These are phyloP conservation scores for Irineochytrium annulatum DNA, from an alignment of 192 early-diverging fungal genomes.

Conservation along the genomic window DNA sequence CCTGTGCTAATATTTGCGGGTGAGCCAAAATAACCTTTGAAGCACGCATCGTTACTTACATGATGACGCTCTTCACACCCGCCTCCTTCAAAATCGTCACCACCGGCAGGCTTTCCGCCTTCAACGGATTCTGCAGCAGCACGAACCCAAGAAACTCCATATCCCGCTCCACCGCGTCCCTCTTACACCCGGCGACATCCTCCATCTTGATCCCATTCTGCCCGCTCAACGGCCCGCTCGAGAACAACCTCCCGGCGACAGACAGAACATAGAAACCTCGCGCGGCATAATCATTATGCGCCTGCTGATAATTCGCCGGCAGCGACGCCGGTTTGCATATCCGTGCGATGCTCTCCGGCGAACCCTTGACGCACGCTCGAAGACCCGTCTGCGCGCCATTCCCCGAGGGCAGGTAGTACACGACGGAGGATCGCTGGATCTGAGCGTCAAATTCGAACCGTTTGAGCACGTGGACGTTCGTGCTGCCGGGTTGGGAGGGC, in stretches of 20 bases:
- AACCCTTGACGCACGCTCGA: conserved; percentile 33
- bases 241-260: conserved; percentile 13
- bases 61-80: conserved; percentile 69
- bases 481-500: not conserved
- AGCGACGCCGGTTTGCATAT: conserved; percentile 32
- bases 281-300: conserved; percentile 24
- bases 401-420: conserved; percentile 6
- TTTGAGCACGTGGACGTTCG: conserved; percentile 13
- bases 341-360: conserved; percentile 36
- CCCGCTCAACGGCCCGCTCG: not conserved
- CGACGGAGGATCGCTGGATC: conserved; percentile 16
- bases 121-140: conserved; percentile 72
- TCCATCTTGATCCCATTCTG: conserved; percentile 2
- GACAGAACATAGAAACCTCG: conserved; percentile 48
- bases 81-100: conserved; percentile 64
- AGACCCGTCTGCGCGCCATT: conserved; percentile 7
- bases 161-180: conserved; percentile 63
- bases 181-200: conserved; percentile 32
- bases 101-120: conserved; percentile 57
- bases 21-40: not conserved
- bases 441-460: conserved; percentile 68
- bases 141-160: conserved; percentile 64
- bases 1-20: conserved; percentile 49
- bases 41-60: conserved; percentile 24
- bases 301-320: conserved; percentile 30